phyloP scores from a whole-genome alignment of 768 basidiomycete genomes.

The Phlegmacium glaucopus region DNA sequence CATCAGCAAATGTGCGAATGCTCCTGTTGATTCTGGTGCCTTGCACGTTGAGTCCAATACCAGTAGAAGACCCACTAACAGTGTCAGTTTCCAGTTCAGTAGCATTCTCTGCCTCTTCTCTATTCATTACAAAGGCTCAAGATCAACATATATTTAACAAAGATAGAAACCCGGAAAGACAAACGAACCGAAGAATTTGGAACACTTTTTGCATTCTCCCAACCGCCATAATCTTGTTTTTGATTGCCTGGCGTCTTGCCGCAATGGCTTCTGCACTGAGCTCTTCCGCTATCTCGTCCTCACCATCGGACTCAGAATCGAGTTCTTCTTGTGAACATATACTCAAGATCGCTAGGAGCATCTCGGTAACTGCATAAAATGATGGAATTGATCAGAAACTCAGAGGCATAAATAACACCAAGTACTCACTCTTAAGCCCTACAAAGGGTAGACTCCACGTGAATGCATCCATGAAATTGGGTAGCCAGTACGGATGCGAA shows the following conservation, averaged over 20 bases:
- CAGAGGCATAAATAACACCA: constrained; percentile 2
- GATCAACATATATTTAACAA: constrained; percentile 2
- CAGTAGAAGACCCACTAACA: constrained; percentile 20
- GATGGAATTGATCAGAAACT: constrained; percentile 8
- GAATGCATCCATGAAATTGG: constrained; percentile 98
- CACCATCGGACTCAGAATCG: constrained; percentile 44
- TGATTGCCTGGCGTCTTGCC: constrained; percentile 88
- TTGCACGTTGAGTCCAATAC: constrained; percentile 50
- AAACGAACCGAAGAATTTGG: constrained; percentile 81
- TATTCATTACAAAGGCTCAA: too few species aligned
- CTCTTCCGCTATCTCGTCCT: constrained; percentile 29
- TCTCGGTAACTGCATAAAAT: constrained; percentile 76
- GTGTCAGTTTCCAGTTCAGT: constrained; percentile 55
- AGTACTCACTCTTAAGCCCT: constrained; percentile 83
- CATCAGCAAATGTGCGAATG: constrained; percentile 74
- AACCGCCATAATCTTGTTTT: constrained; percentile 97
- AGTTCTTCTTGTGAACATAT: constrained; percentile 95
- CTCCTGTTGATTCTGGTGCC: constrained; percentile 53
- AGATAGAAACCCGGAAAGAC: constrained; percentile 3
- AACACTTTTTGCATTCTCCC: constrained; percentile 96
- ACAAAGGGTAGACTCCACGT: constrained; percentile 98
- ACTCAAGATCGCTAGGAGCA: constrained; percentile 92
- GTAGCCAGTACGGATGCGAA: constrained; percentile 92
- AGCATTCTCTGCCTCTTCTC: constrained; percentile 77
- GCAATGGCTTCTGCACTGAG: constrained; percentile 41